Percentiles rank a stretch among this genome's conserved stretches.
These are phyloP conservation scores for Cryphonectria carpinicola DNA, from an alignment of 2,329 filamentous ascomycete species.

Conservation along the genomic window DNA sequence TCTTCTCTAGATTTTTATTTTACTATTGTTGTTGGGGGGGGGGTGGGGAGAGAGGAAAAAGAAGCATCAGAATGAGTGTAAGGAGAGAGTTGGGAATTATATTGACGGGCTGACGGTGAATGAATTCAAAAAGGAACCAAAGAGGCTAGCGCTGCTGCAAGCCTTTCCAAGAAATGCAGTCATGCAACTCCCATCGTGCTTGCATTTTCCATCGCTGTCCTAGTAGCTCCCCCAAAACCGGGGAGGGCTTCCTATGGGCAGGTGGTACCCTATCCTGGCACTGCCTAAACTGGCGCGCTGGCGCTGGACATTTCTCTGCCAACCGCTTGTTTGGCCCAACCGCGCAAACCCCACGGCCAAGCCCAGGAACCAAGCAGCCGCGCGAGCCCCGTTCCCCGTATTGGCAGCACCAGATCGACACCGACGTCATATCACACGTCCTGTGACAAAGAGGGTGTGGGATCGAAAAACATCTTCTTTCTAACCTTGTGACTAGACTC, in stretches of 20 bases:
- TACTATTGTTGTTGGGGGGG: not conserved
- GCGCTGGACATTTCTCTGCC: not conserved
- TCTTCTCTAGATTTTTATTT: not conserved
- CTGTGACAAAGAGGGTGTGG: not conserved
- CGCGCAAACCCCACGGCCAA: not conserved
- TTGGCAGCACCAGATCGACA: not conserved
- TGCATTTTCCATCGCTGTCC: not conserved
- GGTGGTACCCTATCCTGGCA: not conserved
- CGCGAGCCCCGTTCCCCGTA: not conserved
- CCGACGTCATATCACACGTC: slow-evolving; percentile 2
- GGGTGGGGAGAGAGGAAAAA: not conserved
- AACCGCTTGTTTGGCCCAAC: not conserved
- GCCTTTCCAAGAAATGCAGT: no score
- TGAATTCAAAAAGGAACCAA: not conserved
- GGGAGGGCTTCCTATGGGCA: not conserved
- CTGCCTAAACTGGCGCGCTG: not conserved
- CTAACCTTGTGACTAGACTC: not conserved
- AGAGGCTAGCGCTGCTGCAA: slow-evolving; percentile 1
- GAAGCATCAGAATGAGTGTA: not conserved
- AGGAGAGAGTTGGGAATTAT: not conserved
- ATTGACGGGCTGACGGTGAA: not conserved
- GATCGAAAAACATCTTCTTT: not conserved
- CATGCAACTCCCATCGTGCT: not conserved
- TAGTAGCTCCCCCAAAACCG: not conserved
- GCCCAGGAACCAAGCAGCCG: not conserved